Evolutionary conservation across 306 rosid species (phyloP).

Genomic region (cucumber (Cucumis sativus)): Cucumber_9930_V3 NC_026659.2:21557001-21557500

Average conservation of each 20-base stretch:
- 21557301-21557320: not conserved
- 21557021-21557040: not conserved
- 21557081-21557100: not conserved
- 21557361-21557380: not conserved
- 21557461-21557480: not conserved
- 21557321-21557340: not conserved
- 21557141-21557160: not conserved
- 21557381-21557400: not conserved
- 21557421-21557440: not conserved
- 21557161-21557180: not conserved
- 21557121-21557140: not conserved
- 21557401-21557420: not conserved
- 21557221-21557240: not conserved
- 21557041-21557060: not conserved
- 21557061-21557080: not conserved
- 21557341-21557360: not conserved
- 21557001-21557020: not conserved
- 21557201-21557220: not conserved
- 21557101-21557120: not conserved
- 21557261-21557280: not conserved
- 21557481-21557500: not conserved
- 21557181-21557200: not conserved
- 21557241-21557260: not conserved
- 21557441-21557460: not conserved
- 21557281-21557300: not conserved